Base-by-base conservation (phyloP, 2,329 filamentous ascomycete species). In the Dothideomycetes sp. region DNA sequence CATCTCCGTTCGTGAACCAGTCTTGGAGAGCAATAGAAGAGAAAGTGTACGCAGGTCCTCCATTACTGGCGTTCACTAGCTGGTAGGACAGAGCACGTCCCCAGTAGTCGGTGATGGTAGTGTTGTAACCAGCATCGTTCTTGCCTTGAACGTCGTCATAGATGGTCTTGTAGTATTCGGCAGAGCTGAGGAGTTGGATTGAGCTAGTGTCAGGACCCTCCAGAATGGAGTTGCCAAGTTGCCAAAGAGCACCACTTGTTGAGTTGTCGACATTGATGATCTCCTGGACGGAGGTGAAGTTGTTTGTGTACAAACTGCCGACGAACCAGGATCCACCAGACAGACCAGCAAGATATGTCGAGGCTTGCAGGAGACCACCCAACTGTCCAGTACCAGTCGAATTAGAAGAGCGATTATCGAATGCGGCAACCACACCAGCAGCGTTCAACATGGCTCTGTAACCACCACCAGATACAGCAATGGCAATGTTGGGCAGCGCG, bases 391-490 rank as follows among this genome's bases (percentile, higher is more conserved):
- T 52, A 5, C 52, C 61, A 0, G 75, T 81, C 3, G 78, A 67
- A 40, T 75, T 74, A 0, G 67, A 57, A 0, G 82, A 87, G 15
- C 87, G 75, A 50, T 62, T 73, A 57, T 94, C 87, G 48, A 86
- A 88, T 0, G 86, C 87, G 19, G 82, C 75, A 12, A 94, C 51
- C 32, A 80, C 81, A 44, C 87, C 87, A 12, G 80, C 87, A 29
- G 84, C 86, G 54, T 83, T 89, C 65, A 88, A 68, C 64, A 93
- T 69, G n/a, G 87, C 86, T 41, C 87, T 72, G 57, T 91, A 94
- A 27, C 87, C 87, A 55, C 87, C 87, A 10, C 86, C 86, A 0
- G 84, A 91, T 33, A 83, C 67, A 9, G 86, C 84, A 46, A 94
- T 74, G 12, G 70, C 85, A 45, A 94, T 78, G 49, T 79, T 83